A percentile compares a stretch with the other conserved stretches of the same genome.
Evolutionary conservation across 1,284 basidiomycete genomes (phyloP).

Genomic region (Trichosporon coremiiforme): DNA sequence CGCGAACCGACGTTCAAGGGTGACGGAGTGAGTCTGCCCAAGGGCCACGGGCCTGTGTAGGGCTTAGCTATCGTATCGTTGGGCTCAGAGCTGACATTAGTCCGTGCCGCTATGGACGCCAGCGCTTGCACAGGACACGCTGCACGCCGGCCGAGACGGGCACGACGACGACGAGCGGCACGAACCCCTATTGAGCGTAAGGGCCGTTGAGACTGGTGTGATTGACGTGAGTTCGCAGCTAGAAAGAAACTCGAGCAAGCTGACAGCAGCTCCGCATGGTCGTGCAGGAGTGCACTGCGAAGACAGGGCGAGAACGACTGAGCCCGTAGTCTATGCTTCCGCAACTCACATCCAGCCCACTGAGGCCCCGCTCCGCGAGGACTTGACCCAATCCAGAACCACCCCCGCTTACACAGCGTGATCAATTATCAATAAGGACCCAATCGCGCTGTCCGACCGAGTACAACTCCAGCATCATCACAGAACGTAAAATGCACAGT

Average conservation of each 20-base stretch:
- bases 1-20: constrained; percentile 62
- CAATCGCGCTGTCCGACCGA: no score
- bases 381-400: no score
- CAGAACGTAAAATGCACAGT: not conserved
- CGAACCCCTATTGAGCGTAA: constrained; percentile 62
- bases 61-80: no score
- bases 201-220: constrained; percentile 78
- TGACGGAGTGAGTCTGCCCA: constrained; percentile 59
- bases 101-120: constrained; percentile 57
- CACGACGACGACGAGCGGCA: constrained; percentile 31
- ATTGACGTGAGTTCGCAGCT: constrained; percentile 66
- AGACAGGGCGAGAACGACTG: constrained; percentile 38
- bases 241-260: not conserved
- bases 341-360: no score
- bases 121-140: constrained; percentile 41
- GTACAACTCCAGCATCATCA: not conserved
- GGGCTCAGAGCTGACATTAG: constrained; percentile 26
- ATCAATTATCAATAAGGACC: no score
- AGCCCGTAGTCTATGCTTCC: no score
- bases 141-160: constrained; percentile 29
- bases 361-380: no score
- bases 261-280: constrained; percentile 47
- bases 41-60: no score
- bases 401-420: no score
- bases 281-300: constrained; percentile 52